phyloP scores from a whole-genome alignment of 2,329 filamentous ascomycete species.

The Sarocladiaceae sp. region DNA sequence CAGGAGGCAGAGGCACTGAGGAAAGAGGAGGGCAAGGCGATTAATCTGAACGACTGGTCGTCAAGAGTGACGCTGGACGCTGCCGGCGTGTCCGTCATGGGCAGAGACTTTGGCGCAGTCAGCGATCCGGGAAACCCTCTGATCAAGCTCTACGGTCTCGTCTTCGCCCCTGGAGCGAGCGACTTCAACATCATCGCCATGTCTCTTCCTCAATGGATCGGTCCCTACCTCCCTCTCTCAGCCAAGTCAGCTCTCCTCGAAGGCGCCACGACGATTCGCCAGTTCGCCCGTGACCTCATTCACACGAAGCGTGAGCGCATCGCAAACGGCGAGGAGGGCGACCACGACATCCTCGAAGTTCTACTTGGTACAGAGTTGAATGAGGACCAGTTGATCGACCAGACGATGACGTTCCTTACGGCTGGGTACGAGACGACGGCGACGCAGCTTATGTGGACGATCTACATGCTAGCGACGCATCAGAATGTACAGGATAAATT shows the following conservation, averaged over 20 bases:
- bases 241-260: not conserved
- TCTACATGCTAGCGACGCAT: conserved; percentile 33
- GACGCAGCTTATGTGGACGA: conserved; percentile 34
- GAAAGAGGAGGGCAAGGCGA: too few species aligned
- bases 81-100: conserved; percentile 34
- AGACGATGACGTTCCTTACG: conserved; percentile 34
- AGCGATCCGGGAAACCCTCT: conserved; percentile 28
- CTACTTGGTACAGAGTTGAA: not conserved
- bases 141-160: conserved; percentile 32
- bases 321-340: not conserved
- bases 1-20: not conserved
- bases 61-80: conserved; percentile 38
- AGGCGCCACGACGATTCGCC: not conserved
- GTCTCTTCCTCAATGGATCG: not conserved
- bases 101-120: conserved; percentile 33
- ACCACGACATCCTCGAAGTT: not conserved
- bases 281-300: not conserved
- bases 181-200: not conserved
- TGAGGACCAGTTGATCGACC: conserved; percentile 19
- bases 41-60: conserved; percentile 35
- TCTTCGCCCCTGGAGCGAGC: conserved; percentile 31
- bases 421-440: conserved; percentile 39
- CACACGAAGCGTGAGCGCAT: not conserved
- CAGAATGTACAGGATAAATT: conserved; percentile 31
- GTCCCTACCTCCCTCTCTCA: not conserved